Evolutionary conservation across 2,329 filamentous ascomycete species (phyloP), one percentile per base, ranked within the genome.

Genomic region (Zymoseptoria passerinii): DNA sequence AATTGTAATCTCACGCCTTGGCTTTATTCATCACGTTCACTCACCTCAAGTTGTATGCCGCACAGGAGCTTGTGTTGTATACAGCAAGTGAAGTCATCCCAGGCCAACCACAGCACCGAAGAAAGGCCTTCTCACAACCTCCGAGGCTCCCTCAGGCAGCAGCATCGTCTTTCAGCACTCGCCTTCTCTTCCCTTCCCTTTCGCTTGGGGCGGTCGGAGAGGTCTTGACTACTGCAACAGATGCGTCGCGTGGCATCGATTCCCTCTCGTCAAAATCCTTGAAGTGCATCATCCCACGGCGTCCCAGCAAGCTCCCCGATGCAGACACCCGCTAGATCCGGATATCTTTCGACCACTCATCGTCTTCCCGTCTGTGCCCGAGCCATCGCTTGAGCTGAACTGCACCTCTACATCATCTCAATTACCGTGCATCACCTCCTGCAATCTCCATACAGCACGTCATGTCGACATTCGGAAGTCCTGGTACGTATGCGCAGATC

Each of bases 381-480:
- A 44, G 35, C 35, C n/a, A 23, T 23, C 23, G 23, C 23, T 23
- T 23, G 23, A 23, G 23, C 23, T 23, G 40, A 48, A 13, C 49
- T 50, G 49, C 19, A 23, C n/a, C 18, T 50, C 49, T n/a, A 50
- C 49, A 50, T 50, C 19, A 23, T 50, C 49, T 20, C 49, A 18
- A 50, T 20, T 27, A 2, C 16, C 23, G 16, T 20, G 51, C 51
- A 19, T 16, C 51, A 29, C n/a, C 23, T 53, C 28, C 49, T 44
- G 35, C 35, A 44, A n/a, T 44, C 35, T 44, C 35, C 35, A 44
- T n/a, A 44, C 35, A 44, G 13, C 35, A 18, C 28, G 59, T n/a
- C 52, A 73, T 73, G 71, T 68, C 66, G 27, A 72, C 80, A 44
- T 90, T 90, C 70, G 88, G 88, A 65, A 81, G 83, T 63, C 88